A percentile compares a stretch with the other conserved stretches of the same genome.
Conservation (phyloP, 1,139 yeast species). For the Yamadazyma blattariae region DNA sequence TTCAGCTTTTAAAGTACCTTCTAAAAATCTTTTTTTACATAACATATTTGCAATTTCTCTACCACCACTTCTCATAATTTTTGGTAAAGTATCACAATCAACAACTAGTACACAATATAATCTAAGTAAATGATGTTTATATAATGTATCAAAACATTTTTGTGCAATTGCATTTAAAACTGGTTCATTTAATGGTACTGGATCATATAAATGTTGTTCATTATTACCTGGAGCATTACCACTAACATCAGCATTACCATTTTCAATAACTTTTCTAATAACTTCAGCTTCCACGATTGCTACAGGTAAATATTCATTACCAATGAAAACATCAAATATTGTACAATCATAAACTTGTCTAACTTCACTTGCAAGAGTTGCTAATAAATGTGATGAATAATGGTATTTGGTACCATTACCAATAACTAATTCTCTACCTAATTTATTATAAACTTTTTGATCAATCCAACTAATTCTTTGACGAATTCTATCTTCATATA, state of each 20-base stretch:
- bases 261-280: conserved; percentile 42
- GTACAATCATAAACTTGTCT: conserved; percentile 86
- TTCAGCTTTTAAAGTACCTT: conserved; percentile 72
- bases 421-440: conserved; percentile 28
- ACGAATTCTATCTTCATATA: conserved; percentile 87
- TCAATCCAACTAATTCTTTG: conserved; percentile 70
- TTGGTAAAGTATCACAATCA: conserved; percentile 78
- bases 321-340: conserved; percentile 82
- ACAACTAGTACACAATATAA: conserved; percentile 82
- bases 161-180: conserved; percentile 72
- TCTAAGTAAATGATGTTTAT: conserved; percentile 69
- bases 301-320: conserved; percentile 82
- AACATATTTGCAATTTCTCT: conserved; percentile 92
- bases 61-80: conserved; percentile 80
- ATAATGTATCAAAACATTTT: conserved; percentile 67
- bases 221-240: background rate
- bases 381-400: conserved; percentile 80
- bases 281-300: conserved; percentile 84
- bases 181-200: conserved; percentile 49
- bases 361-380: conserved; percentile 79
- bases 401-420: conserved; percentile 58
- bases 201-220: conserved; percentile 13
- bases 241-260: conserved; percentile 17
- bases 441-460: conserved; percentile 36
- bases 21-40: conserved; percentile 76